Evolutionary conservation across 306 rosid species (phyloP), one percentile per base, ranked within the genome.

Genomic region (Cucurbita ficifolia): DNA sequence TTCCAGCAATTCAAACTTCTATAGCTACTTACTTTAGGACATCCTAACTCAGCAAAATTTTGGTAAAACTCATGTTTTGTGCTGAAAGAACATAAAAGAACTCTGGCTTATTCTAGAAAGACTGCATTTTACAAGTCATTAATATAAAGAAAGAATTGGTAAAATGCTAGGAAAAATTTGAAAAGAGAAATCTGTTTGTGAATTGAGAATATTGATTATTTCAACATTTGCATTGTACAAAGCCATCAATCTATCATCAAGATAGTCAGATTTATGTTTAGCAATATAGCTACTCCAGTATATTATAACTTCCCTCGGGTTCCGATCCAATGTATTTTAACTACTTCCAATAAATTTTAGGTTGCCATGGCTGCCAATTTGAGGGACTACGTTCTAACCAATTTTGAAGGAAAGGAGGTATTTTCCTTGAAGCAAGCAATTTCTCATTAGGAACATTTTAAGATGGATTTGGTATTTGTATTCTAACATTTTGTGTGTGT

Each of bases 361-460:
- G 88, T 88, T 60, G 97, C 90, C 58, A 88, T 94, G 96, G 98
- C 98, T 79, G 97, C 96, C 76, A 94, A 94, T 81, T 82, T 90
- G 86, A 80, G 80, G 75, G 92, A 90, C 77, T 88, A 83, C 84
- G 87, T 89, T 78, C 83, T 89, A 54, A 90, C 96, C 46, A 78
- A 89, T 82, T 84, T 74, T 81, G 81, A 83, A 54, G 96, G 98
- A 75, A 78, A 88, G 72, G 96, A 88, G 98, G 98, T 86, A 84
- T 82, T 45, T 52, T 36, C 4, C 18, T 54, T 54, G 50, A 54
- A 71, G 56, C 12, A 10, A 7, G 16, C 18, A 14, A 12, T 21
- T 69, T 69, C 42, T 46, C n/a, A 45, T 35, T 18, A 22, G 10
- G 46, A 70, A 40, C 35, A 5, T 11, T 10, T 18, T 16, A 63